These are phyloP conservation scores for Arbutus unedo DNA, from an alignment of 148 eudicot species.

Conservation along the genomic window DNA sequence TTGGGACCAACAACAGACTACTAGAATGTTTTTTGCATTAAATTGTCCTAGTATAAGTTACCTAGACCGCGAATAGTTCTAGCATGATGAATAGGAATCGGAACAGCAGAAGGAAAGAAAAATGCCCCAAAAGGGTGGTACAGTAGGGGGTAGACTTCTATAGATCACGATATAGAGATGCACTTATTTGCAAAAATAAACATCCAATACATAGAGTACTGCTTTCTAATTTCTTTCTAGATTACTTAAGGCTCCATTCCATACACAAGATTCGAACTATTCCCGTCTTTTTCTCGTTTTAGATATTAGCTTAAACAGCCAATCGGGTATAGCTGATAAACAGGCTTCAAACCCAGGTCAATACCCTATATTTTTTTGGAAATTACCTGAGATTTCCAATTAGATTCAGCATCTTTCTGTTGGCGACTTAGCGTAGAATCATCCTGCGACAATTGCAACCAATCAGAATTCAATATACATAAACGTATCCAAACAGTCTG, in stretches of 20 bases:
- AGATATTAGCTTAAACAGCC: neutral
- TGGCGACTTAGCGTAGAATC: conserved; percentile 67
- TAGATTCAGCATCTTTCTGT: conserved; percentile 82
- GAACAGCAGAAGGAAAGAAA: too few relatives aligned
- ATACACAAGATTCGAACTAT: neutral
- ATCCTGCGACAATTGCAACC: conserved; percentile 39
- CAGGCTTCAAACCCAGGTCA: neutral
- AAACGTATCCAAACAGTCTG: neutral
- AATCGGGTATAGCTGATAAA: neutral
- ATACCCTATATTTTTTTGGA: neutral
- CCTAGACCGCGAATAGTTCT: too few relatives aligned
- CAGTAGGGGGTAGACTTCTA: too few relatives aligned
- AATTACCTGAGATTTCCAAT: conserved; percentile 80
- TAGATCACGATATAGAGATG: too few relatives aligned
- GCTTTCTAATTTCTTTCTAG: too few relatives aligned
- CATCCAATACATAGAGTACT: too few relatives aligned
- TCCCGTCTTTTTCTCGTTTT: neutral
- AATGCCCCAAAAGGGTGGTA: too few relatives aligned
- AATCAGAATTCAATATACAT: conserved; percentile 11
- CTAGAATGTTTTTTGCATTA: too few relatives aligned
- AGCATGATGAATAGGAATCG: too few relatives aligned
- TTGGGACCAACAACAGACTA: neutral
- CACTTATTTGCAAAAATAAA: too few relatives aligned
- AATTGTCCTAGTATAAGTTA: too few relatives aligned
- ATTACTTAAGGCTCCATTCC: too few relatives aligned